Percentiles rank a stretch among this genome's conserved stretches.
These are phyloP conservation scores for Takashimella tepidaria DNA, from an alignment of 1,284 basidiomycete genomes.

Conservation along the genomic window DNA sequence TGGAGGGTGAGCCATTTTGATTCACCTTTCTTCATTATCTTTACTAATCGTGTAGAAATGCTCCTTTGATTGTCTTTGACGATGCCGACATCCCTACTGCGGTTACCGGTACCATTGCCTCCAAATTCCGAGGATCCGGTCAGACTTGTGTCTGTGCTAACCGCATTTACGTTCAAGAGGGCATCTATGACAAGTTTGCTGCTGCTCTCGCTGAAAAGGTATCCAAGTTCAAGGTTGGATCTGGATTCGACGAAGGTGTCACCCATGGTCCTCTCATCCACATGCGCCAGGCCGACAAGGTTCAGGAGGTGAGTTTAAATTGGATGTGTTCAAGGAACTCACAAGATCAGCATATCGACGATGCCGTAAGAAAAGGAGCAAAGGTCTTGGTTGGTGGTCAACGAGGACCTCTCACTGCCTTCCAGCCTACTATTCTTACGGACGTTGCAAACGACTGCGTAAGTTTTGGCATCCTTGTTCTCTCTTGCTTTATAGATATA, in stretches of 20 bases:
- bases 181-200: constrained; percentile 46
- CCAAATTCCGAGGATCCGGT: constrained; percentile 88
- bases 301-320: constrained; percentile 51
- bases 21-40: constrained; percentile 57
- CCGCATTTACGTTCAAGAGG: constrained; percentile 44
- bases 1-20: constrained; percentile 29
- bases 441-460: constrained; percentile 67
- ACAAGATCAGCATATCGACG: constrained; percentile 65
- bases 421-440: constrained; percentile 80
- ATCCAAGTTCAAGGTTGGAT: constrained; percentile 82
- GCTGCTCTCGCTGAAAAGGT: constrained; percentile 53
- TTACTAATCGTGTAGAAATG: constrained; percentile 64
- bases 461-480: constrained; percentile 30
- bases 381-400: constrained; percentile 83
- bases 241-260: constrained; percentile 73
- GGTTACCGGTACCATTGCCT: constrained; percentile 80
- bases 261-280: constrained; percentile 96
- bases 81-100: constrained; percentile 93
- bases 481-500: background rate
- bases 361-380: constrained; percentile 76
- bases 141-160: constrained; percentile 63
- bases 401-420: constrained; percentile 62
- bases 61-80: constrained; percentile 67
- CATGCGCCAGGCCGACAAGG: constrained; percentile 77
- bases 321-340: background rate